A percentile compares a stretch with the other conserved stretches of the same genome.
Conservation (phyloP, 1,284 basidiomycete species). For the Sparassis latifolia region DNA sequence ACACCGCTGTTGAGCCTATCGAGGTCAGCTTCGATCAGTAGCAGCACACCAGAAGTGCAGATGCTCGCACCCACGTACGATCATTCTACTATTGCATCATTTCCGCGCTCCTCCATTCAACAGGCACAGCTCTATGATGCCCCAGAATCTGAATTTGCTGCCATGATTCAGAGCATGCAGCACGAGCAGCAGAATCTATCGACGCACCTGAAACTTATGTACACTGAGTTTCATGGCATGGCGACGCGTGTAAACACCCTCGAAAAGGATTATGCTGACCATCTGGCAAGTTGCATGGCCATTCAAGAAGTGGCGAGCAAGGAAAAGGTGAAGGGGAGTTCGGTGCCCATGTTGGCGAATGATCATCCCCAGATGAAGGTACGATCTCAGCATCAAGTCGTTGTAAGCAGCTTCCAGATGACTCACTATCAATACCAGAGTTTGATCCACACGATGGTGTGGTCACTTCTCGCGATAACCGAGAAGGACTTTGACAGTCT, state of each 20-base stretch:
- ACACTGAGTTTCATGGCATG: not conserved
- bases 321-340: not conserved
- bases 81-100: not conserved
- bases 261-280: not conserved
- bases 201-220: not conserved
- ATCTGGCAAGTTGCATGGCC: not conserved
- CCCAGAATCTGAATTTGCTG: not conserved
- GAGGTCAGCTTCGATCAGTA: not conserved
- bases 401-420: not conserved
- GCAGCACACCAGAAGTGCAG: not conserved
- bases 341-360: not conserved
- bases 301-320: not conserved
- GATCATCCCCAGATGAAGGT: not conserved
- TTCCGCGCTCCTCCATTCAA: not conserved
- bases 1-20: not conserved
- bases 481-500: not conserved
- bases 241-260: not conserved
- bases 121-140: not conserved
- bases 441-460: not conserved
- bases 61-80: not conserved
- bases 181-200: not conserved
- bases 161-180: not conserved
- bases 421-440: not conserved
- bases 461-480: not conserved
- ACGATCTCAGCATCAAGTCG: not conserved